Evolutionary conservation across 2,329 filamentous ascomycete genomes (phyloP).

Genomic region (Nemania sp.): DNA sequence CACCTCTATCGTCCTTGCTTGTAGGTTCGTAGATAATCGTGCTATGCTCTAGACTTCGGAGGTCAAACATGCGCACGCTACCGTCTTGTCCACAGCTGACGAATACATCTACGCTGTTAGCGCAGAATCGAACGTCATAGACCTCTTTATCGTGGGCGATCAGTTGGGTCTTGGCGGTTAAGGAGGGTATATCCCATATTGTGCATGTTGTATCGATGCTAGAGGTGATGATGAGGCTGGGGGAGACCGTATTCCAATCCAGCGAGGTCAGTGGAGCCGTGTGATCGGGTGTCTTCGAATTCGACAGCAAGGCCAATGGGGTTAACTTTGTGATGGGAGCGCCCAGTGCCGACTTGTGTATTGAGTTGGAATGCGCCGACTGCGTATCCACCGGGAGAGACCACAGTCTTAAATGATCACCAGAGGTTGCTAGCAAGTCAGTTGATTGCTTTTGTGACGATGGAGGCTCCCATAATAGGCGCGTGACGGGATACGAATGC

Average conservation of each 20-base stretch:
- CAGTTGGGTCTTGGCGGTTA: slow-evolving; percentile 96
- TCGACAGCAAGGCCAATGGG: slow-evolving; percentile 88
- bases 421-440: slow-evolving; percentile 91
- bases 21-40: slow-evolving; percentile 99
- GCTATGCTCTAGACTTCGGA: slow-evolving; percentile 93
- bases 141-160: slow-evolving; percentile 99
- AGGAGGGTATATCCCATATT: slow-evolving; percentile 97
- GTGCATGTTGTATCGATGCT: slow-evolving; percentile 99
- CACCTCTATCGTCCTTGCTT: slow-evolving; percentile 78
- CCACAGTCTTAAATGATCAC: slow-evolving; percentile 92
- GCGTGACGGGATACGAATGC: slow-evolving; percentile 95
- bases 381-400: slow-evolving; percentile 76
- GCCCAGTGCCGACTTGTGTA: slow-evolving; percentile 64
- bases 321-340: slow-evolving; percentile 77
- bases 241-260: slow-evolving; percentile 97
- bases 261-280: slow-evolving; percentile 94
- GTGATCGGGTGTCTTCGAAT: slow-evolving; percentile 97
- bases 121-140: slow-evolving; percentile 97
- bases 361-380: slow-evolving; percentile 66
- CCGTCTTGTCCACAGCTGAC: slow-evolving; percentile 97
- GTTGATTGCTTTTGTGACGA: slow-evolving; percentile 95
- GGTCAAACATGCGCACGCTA: slow-evolving; percentile 97
- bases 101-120: slow-evolving; percentile 97
- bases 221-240: slow-evolving; percentile 96
- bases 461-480: slow-evolving; percentile 93